Conservation (phyloP, 2,329 filamentous ascomycete genomes). For the Sporothrix globosa region DNA sequence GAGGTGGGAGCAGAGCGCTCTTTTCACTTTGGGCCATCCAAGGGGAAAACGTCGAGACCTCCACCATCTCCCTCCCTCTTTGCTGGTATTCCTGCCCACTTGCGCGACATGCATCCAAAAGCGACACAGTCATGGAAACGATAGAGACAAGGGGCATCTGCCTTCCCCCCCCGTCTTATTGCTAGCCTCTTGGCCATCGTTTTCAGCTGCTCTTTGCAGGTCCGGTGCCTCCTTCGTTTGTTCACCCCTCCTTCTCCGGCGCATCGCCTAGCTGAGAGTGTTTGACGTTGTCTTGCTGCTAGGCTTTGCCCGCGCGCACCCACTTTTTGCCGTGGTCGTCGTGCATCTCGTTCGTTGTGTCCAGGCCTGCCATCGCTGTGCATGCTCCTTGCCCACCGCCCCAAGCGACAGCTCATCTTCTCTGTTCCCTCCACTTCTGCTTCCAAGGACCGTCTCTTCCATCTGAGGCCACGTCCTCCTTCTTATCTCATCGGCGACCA, state of each 20-base stretch:
- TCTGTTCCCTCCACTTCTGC: neutral
- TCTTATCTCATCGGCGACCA: neutral
- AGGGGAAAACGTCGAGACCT: neutral
- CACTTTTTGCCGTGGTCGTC: neutral
- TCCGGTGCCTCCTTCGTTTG: neutral
- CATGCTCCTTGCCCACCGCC: neutral
- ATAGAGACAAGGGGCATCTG: neutral
- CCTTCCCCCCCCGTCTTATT: neutral
- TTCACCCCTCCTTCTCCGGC: constrained; percentile 4
- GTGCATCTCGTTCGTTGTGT: neutral
- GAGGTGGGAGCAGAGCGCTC: neutral
- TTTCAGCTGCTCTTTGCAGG: constrained; percentile 9
- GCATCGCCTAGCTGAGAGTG: constrained; percentile 3
- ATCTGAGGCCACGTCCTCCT: no score
- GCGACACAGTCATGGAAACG: neutral
- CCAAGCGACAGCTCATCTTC: neutral
- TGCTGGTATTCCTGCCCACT: neutral
- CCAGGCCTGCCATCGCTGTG: neutral
- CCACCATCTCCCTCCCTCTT: neutral
- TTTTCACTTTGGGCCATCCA: no score
- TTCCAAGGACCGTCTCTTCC: no score
- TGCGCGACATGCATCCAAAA: no score
- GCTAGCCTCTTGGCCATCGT: constrained; percentile 7
- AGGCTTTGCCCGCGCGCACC: neutral
- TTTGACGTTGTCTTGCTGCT: constrained; percentile 16